phyloP scores from a whole-genome alignment of 139 green algal genomes.

The Auxenochlorella protothecoides region DNA sequence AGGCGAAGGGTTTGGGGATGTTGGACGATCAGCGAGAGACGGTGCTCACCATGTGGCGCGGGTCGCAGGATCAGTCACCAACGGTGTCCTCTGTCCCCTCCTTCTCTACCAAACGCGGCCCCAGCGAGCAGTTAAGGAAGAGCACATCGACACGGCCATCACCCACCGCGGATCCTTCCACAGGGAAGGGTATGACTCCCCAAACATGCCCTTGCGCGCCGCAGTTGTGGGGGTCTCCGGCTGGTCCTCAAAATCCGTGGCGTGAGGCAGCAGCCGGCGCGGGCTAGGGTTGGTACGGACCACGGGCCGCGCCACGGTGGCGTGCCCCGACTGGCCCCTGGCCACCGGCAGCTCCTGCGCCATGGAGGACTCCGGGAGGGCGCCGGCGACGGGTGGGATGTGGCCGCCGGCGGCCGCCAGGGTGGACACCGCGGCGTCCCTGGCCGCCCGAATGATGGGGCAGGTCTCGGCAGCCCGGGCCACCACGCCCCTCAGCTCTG shows the following conservation, averaged over 20 bases:
- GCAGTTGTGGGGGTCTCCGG: no score
- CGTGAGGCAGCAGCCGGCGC: no score
- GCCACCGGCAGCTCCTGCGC: background rate
- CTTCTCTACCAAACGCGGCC: no score
- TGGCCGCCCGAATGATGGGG: constrained; percentile 41
- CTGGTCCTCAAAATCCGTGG: no score
- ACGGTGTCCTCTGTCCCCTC: no score
- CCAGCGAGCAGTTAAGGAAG: background rate
- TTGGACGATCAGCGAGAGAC: no score
- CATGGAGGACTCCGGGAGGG: background rate
- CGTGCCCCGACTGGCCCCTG: background rate
- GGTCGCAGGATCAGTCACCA: no score
- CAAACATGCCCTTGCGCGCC: constrained; percentile 24
- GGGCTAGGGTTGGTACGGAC: no score
- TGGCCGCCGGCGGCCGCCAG: constrained; percentile 16
- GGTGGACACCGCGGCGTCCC: constrained; percentile 36
- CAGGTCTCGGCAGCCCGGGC: constrained; percentile 39
- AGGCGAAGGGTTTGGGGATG: background rate
- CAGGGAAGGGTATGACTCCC: constrained; percentile 19
- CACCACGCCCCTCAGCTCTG: constrained; percentile 64
- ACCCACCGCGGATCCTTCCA: constrained; percentile 15
- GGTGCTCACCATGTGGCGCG: no score
- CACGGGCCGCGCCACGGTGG: background rate
- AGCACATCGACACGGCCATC: background rate
- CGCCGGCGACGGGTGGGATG: constrained; percentile 36